These are phyloP conservation scores for Chalciporus sp. DNA, from an alignment of 1,284 basidiomycete species.

Conservation along the genomic window DNA sequence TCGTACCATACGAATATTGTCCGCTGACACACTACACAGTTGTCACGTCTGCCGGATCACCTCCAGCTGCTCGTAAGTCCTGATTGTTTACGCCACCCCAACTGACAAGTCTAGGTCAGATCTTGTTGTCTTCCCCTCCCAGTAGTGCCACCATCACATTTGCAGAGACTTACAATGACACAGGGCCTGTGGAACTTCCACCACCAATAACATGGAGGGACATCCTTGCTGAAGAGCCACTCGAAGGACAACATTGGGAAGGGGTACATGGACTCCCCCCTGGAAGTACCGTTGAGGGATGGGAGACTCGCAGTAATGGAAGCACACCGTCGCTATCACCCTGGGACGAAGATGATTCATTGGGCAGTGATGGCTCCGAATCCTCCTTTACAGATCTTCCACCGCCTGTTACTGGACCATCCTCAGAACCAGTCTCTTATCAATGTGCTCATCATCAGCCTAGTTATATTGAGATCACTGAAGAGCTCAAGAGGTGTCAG, in stretches of 20 bases:
- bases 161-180: conserved; percentile 54
- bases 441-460: conserved; percentile 33
- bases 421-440: conserved; percentile 6
- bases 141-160: conserved; percentile 46
- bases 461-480: conserved; percentile 52
- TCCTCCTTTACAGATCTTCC: conserved; percentile 26
- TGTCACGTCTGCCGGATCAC: conserved; percentile 64
- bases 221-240: conserved; percentile 77
- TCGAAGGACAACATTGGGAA: conserved; percentile 79
- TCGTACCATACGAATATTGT: neutral
- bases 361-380: conserved; percentile 30
- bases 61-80: conserved; percentile 66
- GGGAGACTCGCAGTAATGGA: conserved; percentile 45
- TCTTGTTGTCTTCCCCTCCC: conserved; percentile 58
- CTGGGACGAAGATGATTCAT: conserved; percentile 39
- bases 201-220: conserved; percentile 64
- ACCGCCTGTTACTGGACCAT: conserved; percentile 40
- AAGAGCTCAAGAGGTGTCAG: conserved; percentile 59
- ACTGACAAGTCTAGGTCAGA: conserved; percentile 40
- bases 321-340: conserved; percentile 54
- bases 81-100: neutral
- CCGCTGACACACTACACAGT: conserved; percentile 37
- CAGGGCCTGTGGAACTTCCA: conserved; percentile 42
- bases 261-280: conserved; percentile 53
- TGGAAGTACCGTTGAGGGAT: conserved; percentile 44